Conservation (phyloP, 176 grass and related monocot genomes). For the Dactylis glomerata region DNA sequence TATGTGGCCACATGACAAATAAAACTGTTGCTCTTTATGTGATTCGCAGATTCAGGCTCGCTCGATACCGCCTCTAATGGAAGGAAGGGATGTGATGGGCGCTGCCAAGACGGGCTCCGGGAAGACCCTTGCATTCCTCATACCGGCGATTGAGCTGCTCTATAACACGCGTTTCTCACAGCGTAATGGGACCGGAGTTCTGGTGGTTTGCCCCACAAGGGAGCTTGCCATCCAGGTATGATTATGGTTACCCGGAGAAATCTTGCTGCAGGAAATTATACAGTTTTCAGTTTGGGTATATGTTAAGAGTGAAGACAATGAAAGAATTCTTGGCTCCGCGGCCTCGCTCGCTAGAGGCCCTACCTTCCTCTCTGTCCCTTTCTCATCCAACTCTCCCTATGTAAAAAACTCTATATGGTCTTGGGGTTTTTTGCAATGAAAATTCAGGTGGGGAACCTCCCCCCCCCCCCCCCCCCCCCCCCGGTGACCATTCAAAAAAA, state of each 20-base stretch:
- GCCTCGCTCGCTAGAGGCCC: too few species aligned
- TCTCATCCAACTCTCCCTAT: too few species aligned
- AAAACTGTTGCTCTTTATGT: not conserved
- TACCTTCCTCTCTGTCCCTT: too few species aligned
- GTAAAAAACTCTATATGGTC: too few species aligned
- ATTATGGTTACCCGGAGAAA: not conserved
- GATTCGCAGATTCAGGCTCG: slow-evolving; percentile 64
- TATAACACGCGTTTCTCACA: slow-evolving; percentile 40
- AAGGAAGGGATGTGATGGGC: slow-evolving; percentile 68
- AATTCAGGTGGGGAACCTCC: too few species aligned
- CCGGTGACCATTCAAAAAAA: too few species aligned
- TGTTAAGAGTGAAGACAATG: not conserved
- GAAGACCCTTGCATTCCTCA: slow-evolving; percentile 72
- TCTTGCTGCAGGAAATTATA: not conserved
- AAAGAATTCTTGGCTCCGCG: too few species aligned
- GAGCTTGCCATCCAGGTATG: slow-evolving; percentile 73
- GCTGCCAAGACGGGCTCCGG: slow-evolving; percentile 66
- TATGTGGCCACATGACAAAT: not conserved
- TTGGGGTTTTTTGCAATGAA: too few species aligned
- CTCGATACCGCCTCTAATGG: slow-evolving; percentile 59
- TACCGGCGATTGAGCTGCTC: slow-evolving; percentile 61
- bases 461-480: too few species aligned
- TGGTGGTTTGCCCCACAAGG: slow-evolving; percentile 68
- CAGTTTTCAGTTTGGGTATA: not conserved
- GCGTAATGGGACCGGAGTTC: slow-evolving; percentile 59